Conservation (phyloP, 2,329 filamentous ascomycete genomes). For the Aspergillus spinulosporus region DNA sequence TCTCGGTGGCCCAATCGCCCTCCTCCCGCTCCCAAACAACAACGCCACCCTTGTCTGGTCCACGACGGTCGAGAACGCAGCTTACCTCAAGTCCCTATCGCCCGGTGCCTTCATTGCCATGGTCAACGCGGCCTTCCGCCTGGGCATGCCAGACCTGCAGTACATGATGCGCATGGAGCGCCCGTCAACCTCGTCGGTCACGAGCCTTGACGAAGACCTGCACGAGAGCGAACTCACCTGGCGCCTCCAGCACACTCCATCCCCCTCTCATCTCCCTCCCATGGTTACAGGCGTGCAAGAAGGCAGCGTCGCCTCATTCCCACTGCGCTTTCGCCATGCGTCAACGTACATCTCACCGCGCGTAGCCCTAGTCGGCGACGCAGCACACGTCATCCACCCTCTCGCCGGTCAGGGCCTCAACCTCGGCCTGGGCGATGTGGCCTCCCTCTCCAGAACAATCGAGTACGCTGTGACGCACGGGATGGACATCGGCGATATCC, state of each 20-base stretch:
- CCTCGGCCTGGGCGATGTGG: constrained; percentile 85
- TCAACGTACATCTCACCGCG: constrained; percentile 88
- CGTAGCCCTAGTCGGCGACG: constrained; percentile 89
- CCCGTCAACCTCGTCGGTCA: constrained; percentile 19
- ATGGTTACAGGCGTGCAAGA: constrained; percentile 70
- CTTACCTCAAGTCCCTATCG: constrained; percentile 73
- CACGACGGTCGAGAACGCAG: constrained; percentile 77
- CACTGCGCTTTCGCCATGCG: constrained; percentile 87
- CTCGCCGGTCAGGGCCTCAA: constrained; percentile 94
- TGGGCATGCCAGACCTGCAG: constrained; percentile 73
- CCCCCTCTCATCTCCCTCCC: constrained; percentile 62
- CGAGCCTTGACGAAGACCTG: constrained; percentile 32
- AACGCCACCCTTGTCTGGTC: constrained; percentile 91
- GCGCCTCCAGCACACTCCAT: constrained; percentile 70
- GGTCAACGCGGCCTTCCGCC: constrained; percentile 90
- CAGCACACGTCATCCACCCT: constrained; percentile 92
- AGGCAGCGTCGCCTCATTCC: constrained; percentile 82
- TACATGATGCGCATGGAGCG: constrained; percentile 72
- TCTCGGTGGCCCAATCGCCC: constrained; percentile 73
- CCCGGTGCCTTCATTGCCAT: constrained; percentile 74
- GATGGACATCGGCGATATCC: constrained; percentile 77
- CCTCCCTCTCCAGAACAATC: constrained; percentile 73
- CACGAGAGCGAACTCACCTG: constrained; percentile 77
- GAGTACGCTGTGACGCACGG: constrained; percentile 76
- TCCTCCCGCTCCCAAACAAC: constrained; percentile 84